Conservation (phyloP, 202 grass and related monocot genomes). For the Elaeis oleifera region DNA sequence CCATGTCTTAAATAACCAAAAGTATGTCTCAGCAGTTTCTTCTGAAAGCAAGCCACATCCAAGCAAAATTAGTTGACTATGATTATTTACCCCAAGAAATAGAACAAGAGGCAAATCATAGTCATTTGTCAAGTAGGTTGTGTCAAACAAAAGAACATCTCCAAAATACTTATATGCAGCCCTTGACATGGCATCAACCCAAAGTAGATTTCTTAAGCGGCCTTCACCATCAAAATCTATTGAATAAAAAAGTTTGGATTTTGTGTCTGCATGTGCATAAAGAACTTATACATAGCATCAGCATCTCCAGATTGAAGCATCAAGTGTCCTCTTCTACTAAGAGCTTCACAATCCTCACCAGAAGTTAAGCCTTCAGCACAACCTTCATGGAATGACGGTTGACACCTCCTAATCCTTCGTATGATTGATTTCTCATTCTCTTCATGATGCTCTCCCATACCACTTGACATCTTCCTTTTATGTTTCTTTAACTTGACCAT, state of each 20-base stretch:
- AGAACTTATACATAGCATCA: constrained; percentile 14
- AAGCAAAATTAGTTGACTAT: constrained; percentile 15
- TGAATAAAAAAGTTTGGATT: constrained; percentile 1
- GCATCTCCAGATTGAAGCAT: constrained; percentile 15
- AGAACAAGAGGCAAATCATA: constrained; percentile 15
- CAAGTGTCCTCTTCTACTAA: constrained; percentile 12
- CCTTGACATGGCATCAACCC: constrained; percentile 16
- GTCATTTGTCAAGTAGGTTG: constrained; percentile 6
- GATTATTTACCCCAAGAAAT: constrained; percentile 20
- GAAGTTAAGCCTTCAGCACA: constrained; percentile 3
- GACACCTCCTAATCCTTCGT: constrained; percentile 10
- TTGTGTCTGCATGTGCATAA: constrained; percentile 8
- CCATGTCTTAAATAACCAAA: constrained; percentile 20
- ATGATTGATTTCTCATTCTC: constrained; percentile 2
- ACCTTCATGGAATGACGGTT: background rate
- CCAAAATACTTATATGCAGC: constrained; percentile 9
- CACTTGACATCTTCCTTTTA: constrained; percentile 5
- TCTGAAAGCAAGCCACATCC: constrained; percentile 8
- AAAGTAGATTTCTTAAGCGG: constrained; percentile 7
- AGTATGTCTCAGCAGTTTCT: constrained; percentile 15
- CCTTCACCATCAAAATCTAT: constrained; percentile 20
- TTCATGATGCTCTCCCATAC: background rate
- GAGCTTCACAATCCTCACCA: background rate
- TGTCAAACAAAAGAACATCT: constrained; percentile 14
- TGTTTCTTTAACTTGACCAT: background rate